Conservation (phyloP, 2,329 filamentous ascomycete genomes). For the Graphium sp. region DNA sequence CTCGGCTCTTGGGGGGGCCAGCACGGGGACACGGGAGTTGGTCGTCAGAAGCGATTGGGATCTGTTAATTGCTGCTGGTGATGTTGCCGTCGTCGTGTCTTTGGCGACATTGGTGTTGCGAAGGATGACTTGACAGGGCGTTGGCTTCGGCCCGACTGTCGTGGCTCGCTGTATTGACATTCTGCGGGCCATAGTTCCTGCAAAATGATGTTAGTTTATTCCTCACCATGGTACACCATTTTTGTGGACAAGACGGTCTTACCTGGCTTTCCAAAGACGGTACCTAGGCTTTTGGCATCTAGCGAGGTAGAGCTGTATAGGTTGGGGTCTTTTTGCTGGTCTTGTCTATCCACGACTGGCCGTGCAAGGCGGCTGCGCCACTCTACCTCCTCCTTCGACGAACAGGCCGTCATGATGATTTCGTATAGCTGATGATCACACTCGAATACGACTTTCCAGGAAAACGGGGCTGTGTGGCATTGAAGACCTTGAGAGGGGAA, state of each 20-base stretch:
- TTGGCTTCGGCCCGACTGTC: constrained; percentile 51
- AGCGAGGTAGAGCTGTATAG: constrained; percentile 49
- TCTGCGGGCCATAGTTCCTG: constrained; percentile 45
- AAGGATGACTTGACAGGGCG: constrained; percentile 62
- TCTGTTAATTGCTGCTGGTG: constrained; percentile 44
- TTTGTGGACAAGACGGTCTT: too few relatives aligned
- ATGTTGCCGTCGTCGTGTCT: constrained; percentile 26
- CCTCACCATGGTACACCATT: not conserved
- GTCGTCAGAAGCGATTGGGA: constrained; percentile 68
- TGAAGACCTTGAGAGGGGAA: constrained; percentile 47
- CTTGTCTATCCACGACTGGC: constrained; percentile 27
- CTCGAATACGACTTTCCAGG: constrained; percentile 86
- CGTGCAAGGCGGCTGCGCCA: constrained; percentile 58
- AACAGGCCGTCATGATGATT: constrained; percentile 75
- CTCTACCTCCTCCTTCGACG: constrained; percentile 57
- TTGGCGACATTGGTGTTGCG: constrained; percentile 65
- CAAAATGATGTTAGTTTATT: not conserved
- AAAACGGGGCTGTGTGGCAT: constrained; percentile 72
- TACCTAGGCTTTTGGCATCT: constrained; percentile 57
- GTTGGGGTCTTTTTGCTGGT: constrained; percentile 25
- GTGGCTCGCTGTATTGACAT: constrained; percentile 68
- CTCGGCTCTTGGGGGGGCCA: constrained; percentile 60
- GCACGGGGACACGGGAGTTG: constrained; percentile 45
- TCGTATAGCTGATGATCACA: constrained; percentile 64
- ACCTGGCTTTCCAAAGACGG: constrained; percentile 60